Evolutionary conservation across 2,329 filamentous ascomycete species (phyloP).

Genomic region (Tolypocladium paradoxum): DNA sequence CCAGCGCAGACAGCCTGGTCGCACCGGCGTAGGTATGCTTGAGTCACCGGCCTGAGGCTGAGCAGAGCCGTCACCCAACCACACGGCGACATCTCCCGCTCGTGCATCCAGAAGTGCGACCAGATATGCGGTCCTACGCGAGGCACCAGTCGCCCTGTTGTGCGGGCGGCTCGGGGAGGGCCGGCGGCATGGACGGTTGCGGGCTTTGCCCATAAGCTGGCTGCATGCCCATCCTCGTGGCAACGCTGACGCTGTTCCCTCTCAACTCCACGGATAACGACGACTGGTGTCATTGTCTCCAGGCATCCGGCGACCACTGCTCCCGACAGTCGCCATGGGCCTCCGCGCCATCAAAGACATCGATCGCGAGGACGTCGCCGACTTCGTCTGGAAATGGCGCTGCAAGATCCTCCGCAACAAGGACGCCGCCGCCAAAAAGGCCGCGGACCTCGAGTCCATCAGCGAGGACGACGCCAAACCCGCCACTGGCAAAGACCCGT

Average conservation of each 20-base stretch:
- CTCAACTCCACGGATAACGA: not conserved
- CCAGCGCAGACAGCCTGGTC: not conserved
- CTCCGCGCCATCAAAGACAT: conserved; percentile 5
- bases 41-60: not conserved
- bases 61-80: not conserved
- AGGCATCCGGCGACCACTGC: not conserved
- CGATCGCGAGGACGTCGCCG: conserved; percentile 13
- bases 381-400: conserved; percentile 19
- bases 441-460: not conserved
- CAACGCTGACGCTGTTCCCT: not conserved
- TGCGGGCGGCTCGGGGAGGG: not conserved
- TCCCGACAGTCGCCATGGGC: conserved; percentile 3
- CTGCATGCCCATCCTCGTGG: not conserved
- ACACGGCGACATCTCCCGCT: not conserved
- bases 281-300: not conserved
- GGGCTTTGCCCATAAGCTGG: not conserved
- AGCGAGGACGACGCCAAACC: not conserved
- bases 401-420: conserved; percentile 16
- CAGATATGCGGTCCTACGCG: not conserved
- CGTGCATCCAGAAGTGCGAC: not conserved
- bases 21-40: too few species aligned
- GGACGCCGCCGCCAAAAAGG: conserved; percentile 8
- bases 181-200: not conserved
- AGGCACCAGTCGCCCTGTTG: not conserved
- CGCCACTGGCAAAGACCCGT: conserved; percentile 11